Evolutionary conservation across 805 yeast genomes (phyloP).

Genomic region (Yarrowia divulgata): DNA sequence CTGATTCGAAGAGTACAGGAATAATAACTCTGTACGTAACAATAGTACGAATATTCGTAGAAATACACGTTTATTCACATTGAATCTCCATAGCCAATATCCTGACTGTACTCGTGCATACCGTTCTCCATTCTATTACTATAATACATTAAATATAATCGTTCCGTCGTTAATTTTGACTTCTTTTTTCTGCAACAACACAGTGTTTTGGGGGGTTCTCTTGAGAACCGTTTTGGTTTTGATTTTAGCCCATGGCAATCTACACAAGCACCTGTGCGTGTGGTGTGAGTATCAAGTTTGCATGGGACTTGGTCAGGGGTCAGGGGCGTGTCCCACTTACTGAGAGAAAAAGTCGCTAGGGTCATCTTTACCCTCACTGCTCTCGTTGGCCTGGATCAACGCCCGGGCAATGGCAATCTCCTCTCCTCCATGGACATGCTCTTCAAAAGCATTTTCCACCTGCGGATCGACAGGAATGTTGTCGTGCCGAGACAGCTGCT

Average conservation of each 20-base stretch:
- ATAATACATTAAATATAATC: conserved; percentile 38
- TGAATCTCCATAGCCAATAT: no score
- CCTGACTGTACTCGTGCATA: neutral
- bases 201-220: conserved; percentile 7
- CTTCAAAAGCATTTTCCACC: conserved; percentile 58
- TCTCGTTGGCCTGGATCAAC: conserved; percentile 64
- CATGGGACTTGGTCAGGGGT: no score
- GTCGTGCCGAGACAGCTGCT: conserved; percentile 42
- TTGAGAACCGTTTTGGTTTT: neutral
- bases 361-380: conserved; percentile 39
- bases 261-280: no score
- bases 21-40: no score
- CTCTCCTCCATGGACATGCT: conserved; percentile 54
- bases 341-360: conserved; percentile 32
- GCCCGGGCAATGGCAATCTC: conserved; percentile 74
- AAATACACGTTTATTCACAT: no score
- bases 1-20: no score
- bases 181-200: conserved; percentile 3
- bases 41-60: no score
- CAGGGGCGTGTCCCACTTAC: neutral
- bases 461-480: conserved; percentile 66
- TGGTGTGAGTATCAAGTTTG: no score
- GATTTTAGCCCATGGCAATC: no score
- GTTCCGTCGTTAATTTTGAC: conserved; percentile 28
- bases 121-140: conserved; percentile 32